A percentile compares a stretch with the other conserved stretches of the same genome.
These are phyloP conservation scores for Malassezia brasiliensis DNA, from an alignment of 1,284 basidiomycete species.

Conservation along the genomic window DNA sequence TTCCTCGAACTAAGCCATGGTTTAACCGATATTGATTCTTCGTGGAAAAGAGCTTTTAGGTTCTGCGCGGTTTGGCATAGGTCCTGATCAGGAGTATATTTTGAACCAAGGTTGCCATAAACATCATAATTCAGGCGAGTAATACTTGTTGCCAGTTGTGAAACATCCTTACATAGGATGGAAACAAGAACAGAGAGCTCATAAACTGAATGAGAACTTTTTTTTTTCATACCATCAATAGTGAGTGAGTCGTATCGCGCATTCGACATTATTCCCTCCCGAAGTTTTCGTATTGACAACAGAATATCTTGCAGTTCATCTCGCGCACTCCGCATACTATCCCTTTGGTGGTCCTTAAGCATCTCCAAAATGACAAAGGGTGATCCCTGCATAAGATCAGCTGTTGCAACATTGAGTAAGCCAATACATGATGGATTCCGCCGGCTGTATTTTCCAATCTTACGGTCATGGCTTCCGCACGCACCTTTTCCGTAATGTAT, in stretches of 20 bases:
- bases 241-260: slow-evolving; percentile 5
- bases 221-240: slow-evolving; percentile 2
- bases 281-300: slow-evolving; percentile 8
- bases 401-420: background rate
- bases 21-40: background rate
- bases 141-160: slow-evolving; percentile 1
- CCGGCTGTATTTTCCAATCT: no score
- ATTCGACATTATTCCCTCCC: slow-evolving; percentile 13
- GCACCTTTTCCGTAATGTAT: slow-evolving; percentile 4
- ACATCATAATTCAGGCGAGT: slow-evolving; percentile 5
- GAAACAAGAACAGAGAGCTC: slow-evolving; percentile 10
- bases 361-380: background rate
- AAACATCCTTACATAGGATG: background rate
- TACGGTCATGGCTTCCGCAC: background rate
- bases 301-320: slow-evolving; percentile 5
- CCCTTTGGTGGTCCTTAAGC: background rate
- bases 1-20: background rate
- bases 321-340: background rate
- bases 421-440: background rate
- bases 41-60: background rate
- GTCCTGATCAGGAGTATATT: no score
- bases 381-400: background rate
- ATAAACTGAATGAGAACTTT: slow-evolving; percentile 1
- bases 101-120: background rate
- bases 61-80: background rate